phyloP scores from a whole-genome alignment of 2,329 filamentous ascomycete genomes.

The Fusarium redolens region DNA sequence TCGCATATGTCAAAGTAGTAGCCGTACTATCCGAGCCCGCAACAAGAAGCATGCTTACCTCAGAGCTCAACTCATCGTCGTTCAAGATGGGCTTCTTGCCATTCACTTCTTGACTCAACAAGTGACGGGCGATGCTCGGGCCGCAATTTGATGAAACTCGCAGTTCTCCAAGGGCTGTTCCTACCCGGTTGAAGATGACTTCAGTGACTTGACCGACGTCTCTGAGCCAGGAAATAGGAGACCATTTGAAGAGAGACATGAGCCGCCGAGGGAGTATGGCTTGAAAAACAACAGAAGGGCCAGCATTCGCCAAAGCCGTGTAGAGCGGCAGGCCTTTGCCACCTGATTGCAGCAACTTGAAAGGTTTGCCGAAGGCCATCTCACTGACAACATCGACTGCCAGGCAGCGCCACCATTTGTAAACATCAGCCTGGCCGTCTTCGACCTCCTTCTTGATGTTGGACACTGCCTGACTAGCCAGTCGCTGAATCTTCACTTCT shows the following conservation, averaged over 20 bases:
- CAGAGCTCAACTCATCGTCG: slow-evolving; percentile 10
- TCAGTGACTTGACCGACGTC: neutral
- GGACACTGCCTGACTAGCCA: neutral
- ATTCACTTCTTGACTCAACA: neutral
- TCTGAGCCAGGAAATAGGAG: neutral
- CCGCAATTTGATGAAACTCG: neutral
- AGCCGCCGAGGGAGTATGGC: neutral
- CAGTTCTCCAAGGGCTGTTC: neutral
- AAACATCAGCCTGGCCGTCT: neutral
- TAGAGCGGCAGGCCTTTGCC: neutral
- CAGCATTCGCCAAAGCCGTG: neutral
- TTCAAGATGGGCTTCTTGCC: neutral
- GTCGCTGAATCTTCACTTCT: neutral
- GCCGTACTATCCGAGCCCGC: slow-evolving; percentile 18
- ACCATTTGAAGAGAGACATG: neutral
- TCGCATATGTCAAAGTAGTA: slow-evolving; percentile 2
- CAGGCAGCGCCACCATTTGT: slow-evolving; percentile 19
- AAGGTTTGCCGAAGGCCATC: slow-evolving; percentile 6
- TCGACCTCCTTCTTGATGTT: neutral
- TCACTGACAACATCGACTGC: slow-evolving; percentile 13
- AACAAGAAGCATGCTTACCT: slow-evolving; percentile 7
- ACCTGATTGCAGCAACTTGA: neutral
- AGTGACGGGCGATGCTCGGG: neutral
- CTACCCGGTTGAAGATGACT: neutral
- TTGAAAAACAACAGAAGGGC: neutral